Percentiles rank a stretch among this genome's conserved stretches.
These are phyloP conservation scores for Phytophthora aleatoria DNA, from an alignment of 352 stramenopile genomes.

Conservation along the genomic window DNA sequence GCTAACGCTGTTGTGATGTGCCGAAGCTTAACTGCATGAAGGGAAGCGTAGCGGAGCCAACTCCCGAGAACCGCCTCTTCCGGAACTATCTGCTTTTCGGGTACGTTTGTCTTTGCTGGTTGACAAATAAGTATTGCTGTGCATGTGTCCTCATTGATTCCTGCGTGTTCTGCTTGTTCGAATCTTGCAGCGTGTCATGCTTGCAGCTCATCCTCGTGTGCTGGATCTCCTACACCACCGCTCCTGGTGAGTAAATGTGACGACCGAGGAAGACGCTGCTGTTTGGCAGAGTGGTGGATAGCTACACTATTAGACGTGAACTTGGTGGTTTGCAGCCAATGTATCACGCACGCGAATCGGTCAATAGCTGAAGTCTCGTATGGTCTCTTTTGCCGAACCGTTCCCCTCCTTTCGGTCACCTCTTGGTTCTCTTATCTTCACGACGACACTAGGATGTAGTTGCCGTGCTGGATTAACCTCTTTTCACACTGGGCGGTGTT, in stretches of 20 bases:
- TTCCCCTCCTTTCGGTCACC: constrained; percentile 6
- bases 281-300: background rate
- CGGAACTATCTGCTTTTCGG: constrained; percentile 88
- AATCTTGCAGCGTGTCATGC: constrained; percentile 63
- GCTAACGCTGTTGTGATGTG: constrained; percentile 15
- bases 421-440: background rate
- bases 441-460: background rate
- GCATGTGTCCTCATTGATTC: constrained; percentile 1
- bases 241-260: constrained; percentile 53
- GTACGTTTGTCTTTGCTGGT: constrained; percentile 35
- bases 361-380: constrained; percentile 12
- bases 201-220: constrained; percentile 82
- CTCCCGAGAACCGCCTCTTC: constrained; percentile 73
- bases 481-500: constrained; percentile 75
- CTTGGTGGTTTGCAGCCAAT: background rate
- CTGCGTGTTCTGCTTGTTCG: constrained; percentile 1
- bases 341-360: constrained; percentile 7
- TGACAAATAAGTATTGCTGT: background rate
- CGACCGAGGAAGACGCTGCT: constrained; percentile 9
- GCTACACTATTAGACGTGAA: constrained; percentile 7
- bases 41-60: constrained; percentile 77
- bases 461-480: constrained; percentile 17
- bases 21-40: constrained; percentile 89
- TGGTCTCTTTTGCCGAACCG: constrained; percentile 1
- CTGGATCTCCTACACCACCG: constrained; percentile 87